Conservation (phyloP, 805 yeast genomes). For the Hanseniaspora thailandica region DNA sequence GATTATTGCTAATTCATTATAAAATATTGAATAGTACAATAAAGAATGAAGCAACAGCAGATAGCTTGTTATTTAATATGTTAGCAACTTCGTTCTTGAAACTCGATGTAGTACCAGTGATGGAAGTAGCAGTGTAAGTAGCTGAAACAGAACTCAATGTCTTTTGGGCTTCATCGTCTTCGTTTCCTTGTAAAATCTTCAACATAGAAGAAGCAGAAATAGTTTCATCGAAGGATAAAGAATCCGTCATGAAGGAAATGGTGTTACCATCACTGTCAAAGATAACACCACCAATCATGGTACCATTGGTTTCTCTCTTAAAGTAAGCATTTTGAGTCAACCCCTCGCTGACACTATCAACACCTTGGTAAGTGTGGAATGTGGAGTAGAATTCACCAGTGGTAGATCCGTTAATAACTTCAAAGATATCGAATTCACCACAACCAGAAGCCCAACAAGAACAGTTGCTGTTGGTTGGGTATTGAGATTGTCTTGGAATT, state of each 20-base stretch:
- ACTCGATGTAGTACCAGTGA: slow-evolving; percentile 12
- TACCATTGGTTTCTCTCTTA: slow-evolving; percentile 37
- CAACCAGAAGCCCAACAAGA: slow-evolving; percentile 71
- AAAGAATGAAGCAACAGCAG: neutral
- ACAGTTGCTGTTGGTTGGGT: slow-evolving; percentile 46
- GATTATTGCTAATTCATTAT: neutral
- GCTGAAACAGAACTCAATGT: slow-evolving; percentile 1
- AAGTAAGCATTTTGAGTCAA: slow-evolving; percentile 46
- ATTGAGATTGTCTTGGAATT: slow-evolving; percentile 66
- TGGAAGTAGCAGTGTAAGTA: slow-evolving; percentile 14
- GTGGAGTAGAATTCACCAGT: slow-evolving; percentile 48
- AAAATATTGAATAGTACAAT: slow-evolving; percentile 3
- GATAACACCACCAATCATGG: slow-evolving; percentile 62
- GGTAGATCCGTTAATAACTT: slow-evolving; percentile 55
- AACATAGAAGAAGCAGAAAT: slow-evolving; percentile 36
- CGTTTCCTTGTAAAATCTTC: slow-evolving; percentile 6
- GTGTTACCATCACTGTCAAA: slow-evolving; percentile 52
- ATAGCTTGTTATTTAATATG: neutral
- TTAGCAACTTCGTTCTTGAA: slow-evolving; percentile 11
- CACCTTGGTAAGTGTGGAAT: slow-evolving; percentile 59
- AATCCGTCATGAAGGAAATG: slow-evolving; percentile 48
- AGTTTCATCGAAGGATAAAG: slow-evolving; percentile 38
- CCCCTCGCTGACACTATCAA: slow-evolving; percentile 51
- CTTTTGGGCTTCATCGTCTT: neutral
- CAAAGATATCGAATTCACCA: slow-evolving; percentile 70